phyloP scores from a whole-genome alignment of 345 rosid genomes.

The Dipteronia dyeriana region DNA sequence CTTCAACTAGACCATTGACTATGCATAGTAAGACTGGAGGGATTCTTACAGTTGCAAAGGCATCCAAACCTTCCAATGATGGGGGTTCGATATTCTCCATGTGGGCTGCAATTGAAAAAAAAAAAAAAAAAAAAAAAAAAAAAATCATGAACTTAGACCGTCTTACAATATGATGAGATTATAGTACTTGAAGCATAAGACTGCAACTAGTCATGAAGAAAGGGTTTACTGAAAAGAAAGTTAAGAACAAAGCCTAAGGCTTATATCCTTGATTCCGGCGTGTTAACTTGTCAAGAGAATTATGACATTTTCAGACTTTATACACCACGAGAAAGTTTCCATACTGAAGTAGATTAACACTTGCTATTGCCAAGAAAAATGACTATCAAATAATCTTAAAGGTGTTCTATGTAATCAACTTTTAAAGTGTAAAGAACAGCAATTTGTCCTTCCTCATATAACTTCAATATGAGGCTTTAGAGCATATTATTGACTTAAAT shows the following conservation, averaged over 20 bases:
- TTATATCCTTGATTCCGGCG: not conserved
- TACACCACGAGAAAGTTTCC: not conserved
- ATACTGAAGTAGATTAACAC: not conserved
- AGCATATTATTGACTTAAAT: not conserved
- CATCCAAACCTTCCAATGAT: conserved; percentile 65
- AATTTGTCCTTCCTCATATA: not conserved
- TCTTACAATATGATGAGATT: not conserved
- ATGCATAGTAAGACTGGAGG: not conserved
- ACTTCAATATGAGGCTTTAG: not conserved
- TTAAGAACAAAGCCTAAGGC: not conserved
- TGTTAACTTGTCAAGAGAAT: not conserved
- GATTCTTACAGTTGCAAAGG: conserved; percentile 40
- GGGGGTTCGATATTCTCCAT: conserved; percentile 55
- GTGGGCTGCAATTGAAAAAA: conserved; percentile 36
- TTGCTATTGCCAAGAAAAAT: not conserved
- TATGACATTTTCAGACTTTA: not conserved
- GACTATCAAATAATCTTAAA: no score
- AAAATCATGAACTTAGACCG: no score
- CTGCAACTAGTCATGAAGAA: not conserved
- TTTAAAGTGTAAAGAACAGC: no score
- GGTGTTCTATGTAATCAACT: no score
- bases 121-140: no score
- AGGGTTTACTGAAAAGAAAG: not conserved
- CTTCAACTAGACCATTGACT: not conserved
- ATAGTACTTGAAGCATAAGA: not conserved